Evolutionary conservation across 495 filamentous ascomycete genomes (phyloP).

Genomic region (Cercophora sp.): DNA sequence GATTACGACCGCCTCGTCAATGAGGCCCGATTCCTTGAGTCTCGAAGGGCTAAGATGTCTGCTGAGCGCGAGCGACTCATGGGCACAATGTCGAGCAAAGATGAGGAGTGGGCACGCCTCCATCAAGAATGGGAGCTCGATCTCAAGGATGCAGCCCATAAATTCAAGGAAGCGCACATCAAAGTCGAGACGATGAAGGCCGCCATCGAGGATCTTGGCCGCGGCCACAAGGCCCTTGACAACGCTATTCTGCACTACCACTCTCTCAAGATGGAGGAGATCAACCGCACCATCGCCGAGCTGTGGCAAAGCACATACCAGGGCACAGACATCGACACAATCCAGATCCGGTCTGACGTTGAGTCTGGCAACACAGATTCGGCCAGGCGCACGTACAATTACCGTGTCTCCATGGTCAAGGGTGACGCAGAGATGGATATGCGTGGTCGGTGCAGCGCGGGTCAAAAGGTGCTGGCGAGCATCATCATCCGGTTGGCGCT

Average conservation of each 20-base stretch:
- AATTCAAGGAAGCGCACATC: constrained; percentile 85
- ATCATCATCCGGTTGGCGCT: constrained; percentile 98
- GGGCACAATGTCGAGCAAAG: constrained; percentile 74
- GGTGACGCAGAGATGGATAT: constrained; percentile 98
- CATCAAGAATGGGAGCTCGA: constrained; percentile 76
- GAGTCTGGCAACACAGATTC: constrained; percentile 50
- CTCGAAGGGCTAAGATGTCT: constrained; percentile 55
- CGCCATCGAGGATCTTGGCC: constrained; percentile 81
- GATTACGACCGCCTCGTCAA: constrained; percentile 70
- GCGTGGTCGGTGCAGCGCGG: constrained; percentile 94
- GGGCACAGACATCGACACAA: constrained; percentile 95
- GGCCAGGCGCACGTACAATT: constrained; percentile 87
- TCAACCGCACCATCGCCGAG: constrained; percentile 91
- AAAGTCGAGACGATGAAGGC: constrained; percentile 90
- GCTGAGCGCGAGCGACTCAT: constrained; percentile 51
- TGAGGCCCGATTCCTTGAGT: constrained; percentile 61
- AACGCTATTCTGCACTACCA: constrained; percentile 97
- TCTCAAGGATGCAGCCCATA: constrained; percentile 75
- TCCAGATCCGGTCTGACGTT: constrained; percentile 87
- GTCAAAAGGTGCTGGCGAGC: constrained; percentile 91
- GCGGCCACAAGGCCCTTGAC: constrained; percentile 77
- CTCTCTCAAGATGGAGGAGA: constrained; percentile 94
- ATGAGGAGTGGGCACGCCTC: constrained; percentile 67
- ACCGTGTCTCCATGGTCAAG: constrained; percentile 98
- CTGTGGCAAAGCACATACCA: constrained; percentile 97